Base-by-base conservation (phyloP, 768 basidiomycete genomes). In the Suillus placidus region DNA sequence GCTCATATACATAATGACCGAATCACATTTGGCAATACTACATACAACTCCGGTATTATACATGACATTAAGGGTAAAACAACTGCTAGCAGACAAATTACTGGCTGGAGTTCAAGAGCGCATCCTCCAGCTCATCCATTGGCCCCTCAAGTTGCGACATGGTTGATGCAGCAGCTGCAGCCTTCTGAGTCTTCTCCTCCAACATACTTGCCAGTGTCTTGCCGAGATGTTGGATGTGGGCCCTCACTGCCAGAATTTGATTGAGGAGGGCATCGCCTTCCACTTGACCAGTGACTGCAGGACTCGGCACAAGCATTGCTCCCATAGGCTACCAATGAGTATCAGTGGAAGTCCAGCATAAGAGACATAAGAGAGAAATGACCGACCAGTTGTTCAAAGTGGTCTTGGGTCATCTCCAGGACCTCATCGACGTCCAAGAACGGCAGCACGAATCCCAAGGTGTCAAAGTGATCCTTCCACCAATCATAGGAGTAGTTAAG, bases 31-130 rank as follows among this genome's bases (percentile, higher is more conserved):
- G 4, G 43, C n/a, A n/a, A n/a, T n/a, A n/a, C 10, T 12, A 23
- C 13, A 3, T 23, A 23, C 47, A 49, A 13, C 5, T 49, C 47
- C 23, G 2, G 47, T 49, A 49, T 23, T 14, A 3, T 14, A 14
- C 0, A 12, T 3, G 5, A 49, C 0, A 23, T 12, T 23, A 6
- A 0, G 2, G 12, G n/a, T 47, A 12, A 0, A 47, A 4, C 6
- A 0, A 13, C 23, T 13, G 0, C 23, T 49, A 6, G 47, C 5
- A 5, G 1, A 6, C 0, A 23, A 23, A 23, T 49, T 13, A 4
- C 5, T 0, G 0, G 2, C 3, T 0, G 12, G 23, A 47, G 6
- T 49, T 23, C 5, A 13, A 49, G n/a, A 47, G 47, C 23, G 0
- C 47, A 5, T 49, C 23, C n/a, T 4, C 23, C n/a, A 49, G 9